Base-by-base conservation (phyloP, 2,329 filamentous ascomycete species). In the Botrytis porri region DNA sequence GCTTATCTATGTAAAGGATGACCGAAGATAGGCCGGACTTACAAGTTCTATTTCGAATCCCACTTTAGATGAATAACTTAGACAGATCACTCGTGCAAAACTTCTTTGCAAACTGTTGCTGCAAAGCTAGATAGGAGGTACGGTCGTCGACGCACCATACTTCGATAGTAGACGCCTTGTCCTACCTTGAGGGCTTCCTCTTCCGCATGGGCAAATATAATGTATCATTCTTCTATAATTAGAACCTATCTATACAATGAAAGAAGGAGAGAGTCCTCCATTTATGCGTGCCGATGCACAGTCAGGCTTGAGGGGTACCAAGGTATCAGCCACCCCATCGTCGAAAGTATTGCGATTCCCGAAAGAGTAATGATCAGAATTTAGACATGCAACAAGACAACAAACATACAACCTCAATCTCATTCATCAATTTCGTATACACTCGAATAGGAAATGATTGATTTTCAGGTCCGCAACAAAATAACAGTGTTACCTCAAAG, bases 321-420 rank as follows among this genome's bases (percentile, higher is more conserved):
- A 18, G n/a, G 14, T 57, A 29, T 57, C 51, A 57, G 51, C 51
- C 51, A 29, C 51, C 8, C 20, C 20, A 25, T 25, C 20, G 45
- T 22, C 51, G n/a, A 41, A 67, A 51, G 9, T 41, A 12, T 57
- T 63, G 29, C 39, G 14, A 8, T 51, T 48, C 62, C 70, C 32
- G 60, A 67, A 72, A 60, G 6, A 66, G 70, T n/a, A 72, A 72
- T 72, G 70, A 70, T 66, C 59, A 39, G 65, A 59, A 29, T 71
- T 37, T 20, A 57, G 70, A 71, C 48, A 54, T 71, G 70, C 70
- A 71, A 71, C 70, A 66, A 45, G 29, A 62, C 37, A 70, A 22
- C 12, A 7, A 25, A 69, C 45, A 35, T 7, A 20, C 25, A 10
- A 25, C 8, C 32, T 60, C 37, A 39, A 54, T 29, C n/a, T 51